Percentiles rank a stretch among this genome's conserved stretches.
These are phyloP conservation scores for Marasmius tenuissimus DNA, from an alignment of 1,284 basidiomycete species.

Conservation along the genomic window DNA sequence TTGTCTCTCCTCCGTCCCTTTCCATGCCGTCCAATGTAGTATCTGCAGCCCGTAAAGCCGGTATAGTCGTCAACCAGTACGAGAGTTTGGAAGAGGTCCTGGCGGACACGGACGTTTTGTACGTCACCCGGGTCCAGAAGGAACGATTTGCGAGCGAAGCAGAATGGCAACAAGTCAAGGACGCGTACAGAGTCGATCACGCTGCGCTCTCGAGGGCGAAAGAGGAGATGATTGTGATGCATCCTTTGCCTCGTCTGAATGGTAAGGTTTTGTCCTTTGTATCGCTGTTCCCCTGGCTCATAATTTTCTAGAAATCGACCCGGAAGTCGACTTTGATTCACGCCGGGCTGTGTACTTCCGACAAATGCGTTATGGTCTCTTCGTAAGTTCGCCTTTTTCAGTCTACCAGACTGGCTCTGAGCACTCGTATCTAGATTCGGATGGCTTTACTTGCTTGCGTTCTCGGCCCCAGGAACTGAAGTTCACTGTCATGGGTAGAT, in stretches of 20 bases:
- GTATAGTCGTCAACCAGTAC: conserved; percentile 78
- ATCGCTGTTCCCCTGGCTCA: conserved; percentile 4
- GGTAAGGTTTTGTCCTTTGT: conserved; percentile 43
- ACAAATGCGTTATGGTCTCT: conserved; percentile 98
- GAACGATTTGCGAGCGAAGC: conserved; percentile 85
- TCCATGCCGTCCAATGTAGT: conserved; percentile 91
- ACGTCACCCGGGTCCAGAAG: conserved; percentile 95
- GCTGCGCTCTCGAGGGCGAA: conserved; percentile 90
- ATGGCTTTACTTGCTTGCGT: conserved; percentile 78
- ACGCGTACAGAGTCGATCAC: conserved; percentile 93
- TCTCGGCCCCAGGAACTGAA: conserved; percentile 37
- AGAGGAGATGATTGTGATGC: conserved; percentile 98
- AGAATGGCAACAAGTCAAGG: conserved; percentile 92
- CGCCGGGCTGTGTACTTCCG: conserved; percentile 96
- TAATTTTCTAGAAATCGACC: conserved; percentile 80
- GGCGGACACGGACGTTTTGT: conserved; percentile 93
- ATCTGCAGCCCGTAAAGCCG: conserved; percentile 79
- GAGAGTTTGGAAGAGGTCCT: conserved; percentile 90
- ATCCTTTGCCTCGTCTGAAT: conserved; percentile 92
- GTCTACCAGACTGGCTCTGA: neutral
- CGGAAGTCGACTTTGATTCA: conserved; percentile 97
- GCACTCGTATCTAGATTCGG: conserved; percentile 52
- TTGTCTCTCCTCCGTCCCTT: conserved; percentile 90
- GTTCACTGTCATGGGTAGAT: too few relatives aligned
- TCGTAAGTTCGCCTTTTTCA: conserved; percentile 57